Evolutionary conservation across 1,284 basidiomycete species (phyloP).

Genomic region (Moesziomyces parantarcticus): DNA sequence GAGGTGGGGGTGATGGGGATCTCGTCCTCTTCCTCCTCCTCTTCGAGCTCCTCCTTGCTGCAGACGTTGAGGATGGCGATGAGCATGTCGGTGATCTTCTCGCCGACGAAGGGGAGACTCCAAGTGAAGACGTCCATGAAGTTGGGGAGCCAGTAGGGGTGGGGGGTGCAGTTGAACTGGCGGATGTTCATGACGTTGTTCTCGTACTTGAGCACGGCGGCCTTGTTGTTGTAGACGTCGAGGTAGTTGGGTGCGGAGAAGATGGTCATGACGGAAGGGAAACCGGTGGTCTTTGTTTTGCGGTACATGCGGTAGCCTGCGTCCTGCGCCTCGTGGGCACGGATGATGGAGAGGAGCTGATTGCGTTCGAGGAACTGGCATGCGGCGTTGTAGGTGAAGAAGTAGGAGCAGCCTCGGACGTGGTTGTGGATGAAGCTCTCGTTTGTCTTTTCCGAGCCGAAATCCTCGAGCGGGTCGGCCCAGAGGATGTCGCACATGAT

Average conservation of each 20-base stretch:
- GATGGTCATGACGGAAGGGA: conserved; percentile 94
- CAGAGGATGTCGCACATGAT: conserved; percentile 95
- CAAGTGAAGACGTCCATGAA: conserved; percentile 99
- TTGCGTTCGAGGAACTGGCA: conserved; percentile 94
- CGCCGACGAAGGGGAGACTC: conserved; percentile 97
- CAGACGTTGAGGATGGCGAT: conserved; percentile 93
- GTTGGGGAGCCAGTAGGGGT: conserved; percentile 96
- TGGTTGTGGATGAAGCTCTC: conserved; percentile 92
- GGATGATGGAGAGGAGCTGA: conserved; percentile 91
- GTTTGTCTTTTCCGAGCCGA: conserved; percentile 86
- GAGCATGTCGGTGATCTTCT: conserved; percentile 97
- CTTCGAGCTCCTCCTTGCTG: conserved; percentile 92
- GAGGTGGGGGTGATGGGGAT: conserved; percentile 45
- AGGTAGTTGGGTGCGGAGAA: conserved; percentile 94
- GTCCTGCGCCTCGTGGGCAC: conserved; percentile 94
- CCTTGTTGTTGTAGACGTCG: conserved; percentile 96
- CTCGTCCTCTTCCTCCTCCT: conserved; percentile 77
- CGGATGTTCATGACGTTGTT: conserved; percentile 94
- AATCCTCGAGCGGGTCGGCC: conserved; percentile 94
- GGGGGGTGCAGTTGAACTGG: conserved; percentile 94
- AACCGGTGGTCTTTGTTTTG: conserved; percentile 90
- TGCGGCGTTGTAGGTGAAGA: conserved; percentile 92
- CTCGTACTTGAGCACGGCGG: conserved; percentile 94
- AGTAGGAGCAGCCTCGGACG: conserved; percentile 93
- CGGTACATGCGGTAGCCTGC: conserved; percentile 93